These are phyloP conservation scores for Cupressus sempervirens DNA, from an alignment of 75 land plant species.

Conservation along the genomic window DNA sequence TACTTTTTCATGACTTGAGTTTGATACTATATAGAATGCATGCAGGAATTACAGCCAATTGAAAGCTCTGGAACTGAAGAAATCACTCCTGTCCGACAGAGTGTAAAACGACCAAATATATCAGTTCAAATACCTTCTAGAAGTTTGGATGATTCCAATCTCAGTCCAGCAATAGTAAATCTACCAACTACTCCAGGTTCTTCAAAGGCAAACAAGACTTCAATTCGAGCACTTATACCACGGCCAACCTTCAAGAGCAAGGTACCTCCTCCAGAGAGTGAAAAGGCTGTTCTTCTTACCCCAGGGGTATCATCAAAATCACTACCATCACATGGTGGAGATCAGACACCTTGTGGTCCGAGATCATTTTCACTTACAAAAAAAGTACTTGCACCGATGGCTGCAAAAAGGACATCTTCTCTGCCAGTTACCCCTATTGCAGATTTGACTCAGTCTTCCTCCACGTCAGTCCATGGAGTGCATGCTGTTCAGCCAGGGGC, in stretches of 20 bases:
- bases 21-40: background rate
- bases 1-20: background rate
- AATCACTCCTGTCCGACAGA: slow-evolving; percentile 8
- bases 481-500: slow-evolving; percentile 6
- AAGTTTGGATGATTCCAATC: slow-evolving; percentile 24
- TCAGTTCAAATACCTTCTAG: slow-evolving; percentile 49
- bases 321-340: slow-evolving; percentile 16
- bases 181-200: slow-evolving; percentile 31
- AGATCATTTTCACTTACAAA: slow-evolving; percentile 46
- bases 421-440: slow-evolving; percentile 49
- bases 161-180: slow-evolving; percentile 18
- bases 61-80: slow-evolving; percentile 11
- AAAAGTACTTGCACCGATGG: slow-evolving; percentile 43
- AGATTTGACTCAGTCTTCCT: slow-evolving; percentile 16
- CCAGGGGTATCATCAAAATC: slow-evolving; percentile 15
- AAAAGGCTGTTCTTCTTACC: slow-evolving; percentile 25
- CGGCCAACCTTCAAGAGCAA: slow-evolving; percentile 40
- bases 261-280: slow-evolving; percentile 32
- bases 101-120: slow-evolving; percentile 33
- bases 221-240: slow-evolving; percentile 36
- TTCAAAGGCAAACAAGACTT: slow-evolving; percentile 22
- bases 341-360: slow-evolving; percentile 21
- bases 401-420: slow-evolving; percentile 62
- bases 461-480: slow-evolving; percentile 19
- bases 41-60: background rate